phyloP scores from a whole-genome alignment of 176 grass and related monocot species.

The Musa acuminata region DNA sequence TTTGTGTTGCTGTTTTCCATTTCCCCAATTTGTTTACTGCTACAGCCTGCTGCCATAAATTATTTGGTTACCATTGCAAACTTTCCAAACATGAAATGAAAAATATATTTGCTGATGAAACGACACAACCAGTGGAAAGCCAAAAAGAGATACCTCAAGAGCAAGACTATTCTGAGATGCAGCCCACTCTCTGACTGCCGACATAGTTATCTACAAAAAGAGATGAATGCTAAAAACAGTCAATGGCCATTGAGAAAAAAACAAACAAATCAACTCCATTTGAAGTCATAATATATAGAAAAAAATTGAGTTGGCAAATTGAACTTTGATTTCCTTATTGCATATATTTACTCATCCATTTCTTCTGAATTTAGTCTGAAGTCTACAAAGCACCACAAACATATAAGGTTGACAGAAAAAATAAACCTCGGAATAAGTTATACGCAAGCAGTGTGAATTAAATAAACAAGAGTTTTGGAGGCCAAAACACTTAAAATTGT shows the following conservation, averaged over 20 bases:
- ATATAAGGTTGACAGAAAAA: not conserved
- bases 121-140: not conserved
- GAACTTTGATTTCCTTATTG: not conserved
- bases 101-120: not conserved
- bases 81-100: conserved; percentile 1
- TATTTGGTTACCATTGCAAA: not conserved
- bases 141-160: conserved; percentile 49
- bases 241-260: not conserved
- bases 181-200: conserved; percentile 94
- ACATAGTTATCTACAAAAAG: conserved; percentile 89
- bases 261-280: not conserved
- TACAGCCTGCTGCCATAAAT: conserved; percentile 40
- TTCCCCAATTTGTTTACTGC: conserved; percentile 91
- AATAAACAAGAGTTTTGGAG: not conserved
- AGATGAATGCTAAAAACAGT: not conserved
- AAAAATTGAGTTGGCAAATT: not conserved
- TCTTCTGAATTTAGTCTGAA: not conserved
- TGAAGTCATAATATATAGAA: not conserved
- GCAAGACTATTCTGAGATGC: conserved; percentile 79
- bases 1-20: conserved; percentile 94
- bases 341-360: not conserved
- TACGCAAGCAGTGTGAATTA: not conserved
- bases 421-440: not conserved
- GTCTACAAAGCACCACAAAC: no score
- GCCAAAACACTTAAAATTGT: not conserved